Evolutionary conservation across 352 stramenopile species (phyloP).

Genomic region (Phytophthora colocasiae): DNA sequence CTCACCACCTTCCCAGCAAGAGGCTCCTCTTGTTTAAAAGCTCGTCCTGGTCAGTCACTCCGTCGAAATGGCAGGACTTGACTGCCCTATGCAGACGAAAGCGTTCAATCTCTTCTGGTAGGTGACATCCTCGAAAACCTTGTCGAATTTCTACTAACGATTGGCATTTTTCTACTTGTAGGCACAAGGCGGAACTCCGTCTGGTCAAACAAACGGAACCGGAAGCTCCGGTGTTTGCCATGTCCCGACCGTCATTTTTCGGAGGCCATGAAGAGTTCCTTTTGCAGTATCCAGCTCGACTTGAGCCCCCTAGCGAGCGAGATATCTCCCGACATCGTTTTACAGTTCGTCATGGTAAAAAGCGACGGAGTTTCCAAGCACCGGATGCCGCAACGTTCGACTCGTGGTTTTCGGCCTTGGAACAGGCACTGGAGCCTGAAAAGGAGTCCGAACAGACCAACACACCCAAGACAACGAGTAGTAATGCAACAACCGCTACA

Average conservation of each 20-base stretch:
- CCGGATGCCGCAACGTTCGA: constrained; percentile 28
- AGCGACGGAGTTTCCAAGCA: constrained; percentile 33
- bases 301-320: constrained; percentile 24
- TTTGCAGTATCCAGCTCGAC: constrained; percentile 31
- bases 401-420: constrained; percentile 23
- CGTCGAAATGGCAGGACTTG: constrained; percentile 23
- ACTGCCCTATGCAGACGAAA: constrained; percentile 34
- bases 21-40: neutral
- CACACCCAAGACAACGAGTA: constrained; percentile 13
- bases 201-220: constrained; percentile 17
- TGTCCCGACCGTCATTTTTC: constrained; percentile 26
- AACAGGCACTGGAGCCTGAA: constrained; percentile 26
- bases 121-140: neutral
- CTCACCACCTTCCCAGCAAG: constrained; percentile 6
- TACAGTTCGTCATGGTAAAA: constrained; percentile 32
- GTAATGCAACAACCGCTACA: constrained; percentile 18
- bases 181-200: constrained; percentile 33
- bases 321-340: constrained; percentile 33
- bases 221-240: constrained; percentile 31
- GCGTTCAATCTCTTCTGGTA: constrained; percentile 39
- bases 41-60: neutral
- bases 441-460: constrained; percentile 1
- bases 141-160: neutral
- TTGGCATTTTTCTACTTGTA: constrained; percentile 5
- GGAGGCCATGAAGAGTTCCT: constrained; percentile 31